A percentile compares a stretch with the other conserved stretches of the same genome.
Evolutionary conservation across 1,284 basidiomycete genomes (phyloP).

Genomic region (Vanrija humicola): DNA sequence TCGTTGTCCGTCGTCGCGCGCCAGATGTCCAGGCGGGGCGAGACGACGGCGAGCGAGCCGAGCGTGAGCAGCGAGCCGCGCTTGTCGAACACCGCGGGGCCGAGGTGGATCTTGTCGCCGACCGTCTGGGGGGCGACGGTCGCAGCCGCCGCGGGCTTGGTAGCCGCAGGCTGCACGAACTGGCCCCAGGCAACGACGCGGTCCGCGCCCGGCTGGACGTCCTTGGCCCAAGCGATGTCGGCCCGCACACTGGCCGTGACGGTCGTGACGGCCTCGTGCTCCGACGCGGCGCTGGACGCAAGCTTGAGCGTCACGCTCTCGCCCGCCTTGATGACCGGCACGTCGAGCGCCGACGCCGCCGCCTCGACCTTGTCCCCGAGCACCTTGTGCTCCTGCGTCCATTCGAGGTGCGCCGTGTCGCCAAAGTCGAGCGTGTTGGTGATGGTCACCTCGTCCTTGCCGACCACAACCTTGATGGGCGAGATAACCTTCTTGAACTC

Average conservation of each 20-base stretch:
- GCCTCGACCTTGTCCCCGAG: not conserved
- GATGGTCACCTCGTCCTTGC: not conserved
- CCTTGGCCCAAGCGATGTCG: slow-evolving; percentile 6
- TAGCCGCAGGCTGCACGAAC: not conserved
- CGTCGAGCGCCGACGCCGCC: not conserved
- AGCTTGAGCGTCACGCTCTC: not conserved
- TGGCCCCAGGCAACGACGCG: slow-evolving; percentile 13
- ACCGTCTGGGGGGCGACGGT: not conserved
- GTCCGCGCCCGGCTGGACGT: not conserved
- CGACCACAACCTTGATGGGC: slow-evolving; percentile 9
- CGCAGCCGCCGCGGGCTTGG: not conserved
- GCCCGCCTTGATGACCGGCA: slow-evolving; percentile 1
- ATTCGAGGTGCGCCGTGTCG: slow-evolving; percentile 1
- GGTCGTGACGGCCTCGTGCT: not conserved
- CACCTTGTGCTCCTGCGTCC: slow-evolving; percentile 7
- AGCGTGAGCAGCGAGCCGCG: not conserved
- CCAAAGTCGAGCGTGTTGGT: slow-evolving; percentile 10
- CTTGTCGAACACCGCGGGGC: slow-evolving; percentile 12
- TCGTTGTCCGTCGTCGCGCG: slow-evolving; percentile 20
- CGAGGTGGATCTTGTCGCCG: slow-evolving; percentile 4
- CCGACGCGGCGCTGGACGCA: not conserved
- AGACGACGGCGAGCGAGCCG: not conserved
- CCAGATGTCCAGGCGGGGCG: slow-evolving; percentile 13
- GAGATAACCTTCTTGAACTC: slow-evolving; percentile 20
- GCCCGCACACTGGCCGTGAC: not conserved